phyloP scores from a whole-genome alignment of 2,329 filamentous ascomycete genomes.

The Bretziella fagacearum region DNA sequence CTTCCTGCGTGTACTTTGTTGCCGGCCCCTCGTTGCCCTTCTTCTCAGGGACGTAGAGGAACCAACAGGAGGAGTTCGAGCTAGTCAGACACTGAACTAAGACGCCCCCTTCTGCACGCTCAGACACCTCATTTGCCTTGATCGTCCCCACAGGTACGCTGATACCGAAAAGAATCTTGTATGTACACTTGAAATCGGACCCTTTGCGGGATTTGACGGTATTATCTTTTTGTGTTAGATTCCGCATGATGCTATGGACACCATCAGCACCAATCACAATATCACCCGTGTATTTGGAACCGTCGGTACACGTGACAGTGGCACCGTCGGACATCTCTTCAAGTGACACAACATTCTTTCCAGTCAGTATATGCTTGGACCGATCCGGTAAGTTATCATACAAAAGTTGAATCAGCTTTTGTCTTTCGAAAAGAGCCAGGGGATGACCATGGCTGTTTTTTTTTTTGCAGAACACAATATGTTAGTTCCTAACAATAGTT shows the following conservation, averaged over 20 bases:
- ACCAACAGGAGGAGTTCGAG: neutral
- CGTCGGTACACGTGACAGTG: conserved; percentile 22
- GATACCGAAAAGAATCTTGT: conserved; percentile 1
- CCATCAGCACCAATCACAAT: conserved; percentile 28
- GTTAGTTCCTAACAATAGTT: neutral
- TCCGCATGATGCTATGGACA: conserved; percentile 23
- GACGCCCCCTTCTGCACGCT: neutral
- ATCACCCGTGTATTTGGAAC: conserved; percentile 21
- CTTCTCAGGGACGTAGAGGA: conserved; percentile 6
- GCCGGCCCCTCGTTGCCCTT: neutral
- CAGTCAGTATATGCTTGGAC: conserved; percentile 15
- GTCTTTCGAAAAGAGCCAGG: conserved; percentile 17
- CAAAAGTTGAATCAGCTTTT: conserved; percentile 16
- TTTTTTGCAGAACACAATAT: neutral
- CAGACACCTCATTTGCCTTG: neutral
- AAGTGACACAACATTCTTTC: conserved; percentile 16
- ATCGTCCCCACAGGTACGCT: neutral
- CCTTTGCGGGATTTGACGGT: too few relatives aligned
- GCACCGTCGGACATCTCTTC: conserved; percentile 17
- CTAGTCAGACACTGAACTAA: neutral
- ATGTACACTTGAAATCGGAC: neutral
- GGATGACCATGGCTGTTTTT: conserved; percentile 17
- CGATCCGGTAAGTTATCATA: conserved; percentile 16
- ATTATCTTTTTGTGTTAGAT: neutral
- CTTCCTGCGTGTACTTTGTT: neutral